Percentiles rank a stretch among this genome's conserved stretches.
These are phyloP conservation scores for Heliamphora pulchella DNA, from an alignment of 179 eudicot species.

Conservation along the genomic window DNA sequence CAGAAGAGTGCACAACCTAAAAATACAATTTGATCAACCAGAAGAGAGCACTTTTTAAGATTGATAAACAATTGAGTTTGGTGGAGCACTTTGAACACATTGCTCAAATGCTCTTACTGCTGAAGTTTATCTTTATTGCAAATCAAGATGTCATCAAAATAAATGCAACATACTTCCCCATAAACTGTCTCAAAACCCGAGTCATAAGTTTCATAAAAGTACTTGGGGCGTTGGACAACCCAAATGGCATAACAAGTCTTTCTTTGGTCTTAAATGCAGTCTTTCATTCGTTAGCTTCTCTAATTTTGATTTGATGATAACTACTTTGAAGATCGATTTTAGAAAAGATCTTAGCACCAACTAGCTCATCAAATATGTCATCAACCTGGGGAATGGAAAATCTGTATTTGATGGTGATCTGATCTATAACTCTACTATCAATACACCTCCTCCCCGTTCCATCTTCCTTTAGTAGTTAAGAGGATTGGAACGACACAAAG, in stretches of 20 bases:
- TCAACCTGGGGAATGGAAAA: not conserved
- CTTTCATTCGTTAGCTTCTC: not conserved
- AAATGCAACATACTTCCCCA: not conserved
- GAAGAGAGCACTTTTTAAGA: not conserved
- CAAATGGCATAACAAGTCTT: constrained; percentile 14
- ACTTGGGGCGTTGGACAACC: constrained; percentile 11
- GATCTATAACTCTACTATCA: not conserved
- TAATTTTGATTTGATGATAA: not conserved
- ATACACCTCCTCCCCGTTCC: constrained; percentile 1
- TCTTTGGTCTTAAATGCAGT: constrained; percentile 10
- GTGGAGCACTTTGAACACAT: constrained; percentile 3
- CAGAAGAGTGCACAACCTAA: not conserved
- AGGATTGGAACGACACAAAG: not conserved
- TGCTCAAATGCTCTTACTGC: not conserved
- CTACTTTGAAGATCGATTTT: not conserved
- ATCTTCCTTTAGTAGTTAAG: not conserved
- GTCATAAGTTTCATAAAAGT: constrained; percentile 15
- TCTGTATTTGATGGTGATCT: not conserved
- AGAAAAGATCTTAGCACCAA: not conserved
- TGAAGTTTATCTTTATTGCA: not conserved
- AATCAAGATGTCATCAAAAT: constrained; percentile 9
- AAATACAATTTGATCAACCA: too few species aligned
- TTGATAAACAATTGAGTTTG: not conserved
- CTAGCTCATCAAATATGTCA: not conserved
- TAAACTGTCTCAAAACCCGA: not conserved